These are phyloP conservation scores for Tulasnella sp. DNA, from an alignment of 768 basidiomycete species.

Conservation along the genomic window DNA sequence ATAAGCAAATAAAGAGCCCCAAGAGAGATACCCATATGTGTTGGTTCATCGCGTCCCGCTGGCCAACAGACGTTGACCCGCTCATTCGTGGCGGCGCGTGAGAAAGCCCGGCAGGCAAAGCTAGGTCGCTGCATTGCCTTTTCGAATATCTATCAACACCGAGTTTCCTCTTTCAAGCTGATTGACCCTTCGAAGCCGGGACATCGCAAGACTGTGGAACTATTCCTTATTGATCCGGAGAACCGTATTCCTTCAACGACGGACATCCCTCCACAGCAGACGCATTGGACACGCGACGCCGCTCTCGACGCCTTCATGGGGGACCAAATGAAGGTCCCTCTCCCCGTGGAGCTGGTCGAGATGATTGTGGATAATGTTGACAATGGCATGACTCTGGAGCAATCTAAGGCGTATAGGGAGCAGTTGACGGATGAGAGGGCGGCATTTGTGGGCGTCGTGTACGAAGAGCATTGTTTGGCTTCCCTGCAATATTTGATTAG, in stretches of 20 bases:
- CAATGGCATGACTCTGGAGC: neutral
- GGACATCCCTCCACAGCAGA: constrained; percentile 4
- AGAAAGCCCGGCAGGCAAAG: no score
- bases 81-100: no score
- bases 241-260: neutral
- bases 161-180: constrained; percentile 9
- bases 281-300: neutral
- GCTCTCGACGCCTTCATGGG: no score
- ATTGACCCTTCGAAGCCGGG: constrained; percentile 11
- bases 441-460: neutral
- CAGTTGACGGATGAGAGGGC: constrained; percentile 14
- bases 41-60: no score
- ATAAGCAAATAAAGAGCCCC: no score
- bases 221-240: constrained; percentile 5
- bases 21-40: no score
- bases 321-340: no score
- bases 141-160: constrained; percentile 17
- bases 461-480: neutral
- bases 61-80: no score
- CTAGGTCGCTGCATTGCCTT: constrained; percentile 20
- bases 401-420: neutral
- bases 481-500: no score
- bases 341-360: neutral
- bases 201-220: constrained; percentile 14
- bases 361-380: neutral